These are phyloP conservation scores for Macrotyloma uniflorum DNA, from an alignment of 306 rosid genomes.

Conservation along the genomic window DNA sequence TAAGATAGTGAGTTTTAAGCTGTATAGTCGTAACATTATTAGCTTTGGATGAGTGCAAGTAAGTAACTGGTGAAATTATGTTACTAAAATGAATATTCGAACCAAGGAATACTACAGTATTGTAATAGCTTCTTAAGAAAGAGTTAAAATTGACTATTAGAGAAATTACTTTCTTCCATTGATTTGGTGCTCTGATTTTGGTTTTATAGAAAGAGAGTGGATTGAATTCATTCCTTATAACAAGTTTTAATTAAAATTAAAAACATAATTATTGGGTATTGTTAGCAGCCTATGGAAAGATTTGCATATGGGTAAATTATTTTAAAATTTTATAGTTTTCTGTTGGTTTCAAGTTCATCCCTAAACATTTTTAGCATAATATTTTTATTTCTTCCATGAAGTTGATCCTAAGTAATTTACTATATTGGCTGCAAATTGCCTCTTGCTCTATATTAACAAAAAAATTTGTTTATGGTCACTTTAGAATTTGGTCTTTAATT, in stretches of 20 bases:
- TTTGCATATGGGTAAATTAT: not conserved
- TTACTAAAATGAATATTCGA: not conserved
- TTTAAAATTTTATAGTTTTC: not conserved
- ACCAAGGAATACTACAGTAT: not conserved
- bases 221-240: not conserved
- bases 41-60: not conserved
- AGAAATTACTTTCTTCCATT: not conserved
- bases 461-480: not conserved
- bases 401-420: not conserved
- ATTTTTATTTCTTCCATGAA: not conserved
- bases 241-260: not conserved
- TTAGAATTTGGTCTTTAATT: not conserved
- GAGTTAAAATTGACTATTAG: not conserved
- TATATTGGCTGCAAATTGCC: not conserved
- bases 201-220: not conserved
- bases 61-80: not conserved
- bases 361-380: not conserved
- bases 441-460: too few relatives aligned
- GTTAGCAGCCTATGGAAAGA: not conserved
- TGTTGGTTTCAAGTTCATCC: not conserved
- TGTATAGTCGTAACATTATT: not conserved
- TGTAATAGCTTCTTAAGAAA: conserved; percentile 3
- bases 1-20: not conserved
- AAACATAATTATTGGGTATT: not conserved
- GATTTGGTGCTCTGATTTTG: not conserved